Evolutionary conservation across 1,284 basidiomycete genomes (phyloP), one percentile per base, ranked within the genome.

Genomic region (Cutaneotrichosporon spelunceum): DNA sequence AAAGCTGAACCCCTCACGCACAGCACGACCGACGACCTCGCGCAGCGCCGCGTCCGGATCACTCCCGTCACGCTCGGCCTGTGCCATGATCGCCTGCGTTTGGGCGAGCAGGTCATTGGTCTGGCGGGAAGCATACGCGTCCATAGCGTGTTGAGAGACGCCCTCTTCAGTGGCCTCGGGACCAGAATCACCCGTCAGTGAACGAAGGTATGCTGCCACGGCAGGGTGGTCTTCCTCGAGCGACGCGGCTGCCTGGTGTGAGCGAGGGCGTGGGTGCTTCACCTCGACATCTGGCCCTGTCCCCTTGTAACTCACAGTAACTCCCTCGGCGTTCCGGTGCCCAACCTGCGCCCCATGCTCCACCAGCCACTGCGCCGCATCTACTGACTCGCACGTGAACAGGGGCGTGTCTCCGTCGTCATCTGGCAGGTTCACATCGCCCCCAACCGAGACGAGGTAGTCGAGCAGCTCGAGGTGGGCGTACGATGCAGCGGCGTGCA

Each of bases 401-500:
- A 96, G 81, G 10, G 93, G 92, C 4, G 92, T 94, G 74, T 95
- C 93, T 21, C 90, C 90, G 74, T 96, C 93, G 56, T 83, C 83
- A 74, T 96, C 93, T 3, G 85, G 83, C 61, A 93, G 78, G 73
- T 96, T 93, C 66, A 94, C 88, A 74, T 95, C 83, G 58, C 92
- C 93, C 23, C 92, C 91, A 70, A 83, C 83, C 16, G 85, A 83
- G 63, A 93, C 81, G 59, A 96, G 85, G 80, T 91, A 94, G 29
- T 85, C 83, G 24, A 96, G 81, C 49, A 94, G 78, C 44, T 88
- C 79, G 19, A 88, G 72, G 56, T 93, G 92, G 11, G 86, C 89
- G 76, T 94, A 96, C 0, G 92, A 95, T 0, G 91, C 92, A 8
- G 93, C 92, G n/a, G 93, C 93, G 78, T 96, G 93, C 86, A 96